Conservation (phyloP, 2,329 filamentous ascomycete species). For the Pyrenophora tritici-repentis region DNA sequence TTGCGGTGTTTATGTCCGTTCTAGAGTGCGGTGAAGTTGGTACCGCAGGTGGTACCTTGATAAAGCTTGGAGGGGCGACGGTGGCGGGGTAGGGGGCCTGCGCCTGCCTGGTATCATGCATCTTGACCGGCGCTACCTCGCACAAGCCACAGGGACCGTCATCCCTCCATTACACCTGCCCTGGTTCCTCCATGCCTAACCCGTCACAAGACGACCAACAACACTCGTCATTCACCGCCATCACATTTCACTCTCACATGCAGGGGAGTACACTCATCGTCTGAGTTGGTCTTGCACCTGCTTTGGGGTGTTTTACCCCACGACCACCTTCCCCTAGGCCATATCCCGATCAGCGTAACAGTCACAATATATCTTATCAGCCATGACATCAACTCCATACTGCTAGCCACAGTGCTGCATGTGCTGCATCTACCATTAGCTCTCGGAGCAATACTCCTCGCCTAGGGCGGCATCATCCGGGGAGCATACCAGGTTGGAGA, state of each 20-base stretch:
- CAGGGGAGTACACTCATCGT: background rate
- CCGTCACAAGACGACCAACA: conserved; percentile 2
- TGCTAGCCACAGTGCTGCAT: too few species aligned
- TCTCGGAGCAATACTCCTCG: too few species aligned
- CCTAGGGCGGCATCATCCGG: too few species aligned
- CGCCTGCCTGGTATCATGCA: conserved; percentile 6
- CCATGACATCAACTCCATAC: too few species aligned
- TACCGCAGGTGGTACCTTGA: conserved; percentile 1
- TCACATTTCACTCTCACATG: background rate
- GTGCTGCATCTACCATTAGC: too few species aligned
- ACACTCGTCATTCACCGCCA: background rate
- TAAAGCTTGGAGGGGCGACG: conserved; percentile 11
- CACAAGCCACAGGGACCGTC: conserved; percentile 9
- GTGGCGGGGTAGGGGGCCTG: conserved; percentile 5
- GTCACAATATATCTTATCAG: too few species aligned
- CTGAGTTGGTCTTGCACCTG: background rate
- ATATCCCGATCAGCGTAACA: too few species aligned
- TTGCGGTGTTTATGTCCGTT: background rate
- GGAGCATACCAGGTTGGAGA: too few species aligned
- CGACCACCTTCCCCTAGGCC: too few species aligned
- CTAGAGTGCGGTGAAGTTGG: conserved; percentile 1
- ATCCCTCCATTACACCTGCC: conserved; percentile 7
- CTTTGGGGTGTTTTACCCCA: background rate
- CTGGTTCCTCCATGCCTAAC: background rate
- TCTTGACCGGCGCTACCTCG: conserved; percentile 2